phyloP scores from a whole-genome alignment of 1,284 basidiomycete genomes.

The Marasmius fiardii region DNA sequence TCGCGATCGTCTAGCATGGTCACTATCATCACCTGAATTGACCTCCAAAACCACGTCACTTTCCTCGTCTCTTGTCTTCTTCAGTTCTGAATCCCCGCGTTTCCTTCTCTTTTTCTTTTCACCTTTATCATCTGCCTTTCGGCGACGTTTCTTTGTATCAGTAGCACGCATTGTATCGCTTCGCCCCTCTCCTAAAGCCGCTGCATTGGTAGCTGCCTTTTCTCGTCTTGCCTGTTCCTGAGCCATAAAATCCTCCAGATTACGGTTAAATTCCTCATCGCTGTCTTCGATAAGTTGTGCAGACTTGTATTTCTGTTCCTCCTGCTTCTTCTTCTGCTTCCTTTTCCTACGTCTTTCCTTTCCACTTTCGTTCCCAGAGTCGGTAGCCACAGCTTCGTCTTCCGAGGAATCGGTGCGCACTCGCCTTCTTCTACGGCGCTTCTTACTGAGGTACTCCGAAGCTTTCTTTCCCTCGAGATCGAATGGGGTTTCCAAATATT shows the following conservation, averaged over 20 bases:
- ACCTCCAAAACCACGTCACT: not conserved
- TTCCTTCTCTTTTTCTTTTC: conserved; percentile 20
- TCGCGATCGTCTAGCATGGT: not conserved
- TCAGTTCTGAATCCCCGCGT: conserved; percentile 9
- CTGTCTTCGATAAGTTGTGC: conserved; percentile 76
- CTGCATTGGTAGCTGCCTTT: conserved; percentile 42
- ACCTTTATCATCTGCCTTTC: conserved; percentile 27
- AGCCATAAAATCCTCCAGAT: conserved; percentile 56
- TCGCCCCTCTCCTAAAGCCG: conserved; percentile 32
- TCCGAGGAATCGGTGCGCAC: conserved; percentile 63
- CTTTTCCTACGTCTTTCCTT: conserved; percentile 9
- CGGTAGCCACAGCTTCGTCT: not conserved
- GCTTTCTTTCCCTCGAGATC: conserved; percentile 74
- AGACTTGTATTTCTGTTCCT: conserved; percentile 62
- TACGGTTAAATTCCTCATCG: conserved; percentile 57
- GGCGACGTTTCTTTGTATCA: conserved; percentile 69
- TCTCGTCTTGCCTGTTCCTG: conserved; percentile 41
- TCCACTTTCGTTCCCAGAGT: conserved; percentile 4
- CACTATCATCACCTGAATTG: conserved; percentile 9
- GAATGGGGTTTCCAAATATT: conserved; percentile 73
- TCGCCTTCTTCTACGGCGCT: conserved; percentile 43
- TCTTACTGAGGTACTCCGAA: conserved; percentile 61
- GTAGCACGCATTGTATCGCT: conserved; percentile 56
- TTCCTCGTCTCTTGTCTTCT: not conserved
- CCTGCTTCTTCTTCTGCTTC: conserved; percentile 42